Base-by-base conservation (phyloP, 176 grass and related monocot species). In the Olyra latifolia region DNA sequence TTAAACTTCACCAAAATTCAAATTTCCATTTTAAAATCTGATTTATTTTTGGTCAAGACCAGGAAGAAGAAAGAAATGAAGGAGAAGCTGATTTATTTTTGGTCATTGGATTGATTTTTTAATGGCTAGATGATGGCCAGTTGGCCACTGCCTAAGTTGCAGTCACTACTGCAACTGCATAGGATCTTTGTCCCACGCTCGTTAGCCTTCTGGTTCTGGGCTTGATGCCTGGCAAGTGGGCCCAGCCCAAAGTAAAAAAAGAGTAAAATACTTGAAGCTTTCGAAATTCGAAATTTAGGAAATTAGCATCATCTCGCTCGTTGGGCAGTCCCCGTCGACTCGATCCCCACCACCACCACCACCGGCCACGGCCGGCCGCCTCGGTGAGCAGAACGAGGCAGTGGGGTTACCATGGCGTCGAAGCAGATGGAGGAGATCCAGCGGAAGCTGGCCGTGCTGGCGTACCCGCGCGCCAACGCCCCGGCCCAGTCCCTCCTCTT, bases 351-450 rank as follows among this genome's bases (percentile, higher is more conserved):
- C 55, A 27, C 52, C 75, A 72, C 75, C n/a, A 55, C 64, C 72
- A 82, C 1, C 74, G 23, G 70, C 53, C 27, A 25, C 27, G 72
- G 75, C 49, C 53, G 53, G 41, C 80, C 73, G n/a, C 38, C 7
- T 46, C 72, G 35, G 65, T 16, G 73, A 30, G 38, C 85, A n/a
- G 40, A 69, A 71, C 23, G 61, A 40, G 41, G 22, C 27, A 23
- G 58, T 17, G 75, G 38, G 20, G 44, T 9, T 50, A 35, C 78
- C 74, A 95, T 99, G 96, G 96, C 96, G 81, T 95, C 96, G 38
- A 99, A 92, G 90, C 96, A 95, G 71, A 99, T 99, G 96, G 96
- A 99, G 86, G 93, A 91, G 91, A 90, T 99, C 80, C 96, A 95
- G 85, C 83, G 90, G 90, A 99, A 99, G 85, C 83, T 99, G 43